phyloP scores from a whole-genome alignment of 768 basidiomycete species.

The Arthromyces matolae region DNA sequence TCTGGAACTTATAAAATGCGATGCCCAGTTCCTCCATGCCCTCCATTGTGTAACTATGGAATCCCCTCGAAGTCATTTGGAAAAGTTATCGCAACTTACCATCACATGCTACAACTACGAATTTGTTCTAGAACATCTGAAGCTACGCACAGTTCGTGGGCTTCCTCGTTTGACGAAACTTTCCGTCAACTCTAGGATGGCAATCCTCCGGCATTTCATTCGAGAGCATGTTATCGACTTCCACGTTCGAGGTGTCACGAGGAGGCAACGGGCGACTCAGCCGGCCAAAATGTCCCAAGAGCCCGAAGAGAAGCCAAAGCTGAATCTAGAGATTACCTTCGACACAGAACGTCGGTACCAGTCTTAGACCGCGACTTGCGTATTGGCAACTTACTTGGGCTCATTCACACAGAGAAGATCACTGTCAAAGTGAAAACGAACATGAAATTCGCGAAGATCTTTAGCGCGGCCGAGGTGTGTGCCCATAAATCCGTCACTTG shows the following conservation, averaged over 20 bases:
- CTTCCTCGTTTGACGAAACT: slow-evolving; percentile 11
- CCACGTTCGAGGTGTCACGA: slow-evolving; percentile 9
- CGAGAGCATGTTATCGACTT: slow-evolving; percentile 4
- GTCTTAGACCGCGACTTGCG: neutral
- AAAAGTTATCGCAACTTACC: slow-evolving; percentile 11
- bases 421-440: slow-evolving; percentile 64
- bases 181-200: slow-evolving; percentile 15
- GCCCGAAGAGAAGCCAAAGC: slow-evolving; percentile 63
- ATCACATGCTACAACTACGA: slow-evolving; percentile 14
- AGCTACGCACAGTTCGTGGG: slow-evolving; percentile 10
- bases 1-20: slow-evolving; percentile 11
- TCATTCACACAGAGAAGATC: slow-evolving; percentile 42
- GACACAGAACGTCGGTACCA: slow-evolving; percentile 36
- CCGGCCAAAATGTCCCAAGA: slow-evolving; percentile 54
- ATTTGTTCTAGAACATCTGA: slow-evolving; percentile 12
- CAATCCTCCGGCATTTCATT: slow-evolving; percentile 14
- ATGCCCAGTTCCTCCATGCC: slow-evolving; percentile 11
- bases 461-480: slow-evolving; percentile 63
- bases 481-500: neutral
- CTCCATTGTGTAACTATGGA: slow-evolving; percentile 9
- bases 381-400: neutral
- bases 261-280: too few relatives aligned
- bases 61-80: neutral
- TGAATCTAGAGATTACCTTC: slow-evolving; percentile 56
- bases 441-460: slow-evolving; percentile 64